phyloP scores from a whole-genome alignment of 2,329 filamentous ascomycete genomes.

The Fusarium aywerte region DNA sequence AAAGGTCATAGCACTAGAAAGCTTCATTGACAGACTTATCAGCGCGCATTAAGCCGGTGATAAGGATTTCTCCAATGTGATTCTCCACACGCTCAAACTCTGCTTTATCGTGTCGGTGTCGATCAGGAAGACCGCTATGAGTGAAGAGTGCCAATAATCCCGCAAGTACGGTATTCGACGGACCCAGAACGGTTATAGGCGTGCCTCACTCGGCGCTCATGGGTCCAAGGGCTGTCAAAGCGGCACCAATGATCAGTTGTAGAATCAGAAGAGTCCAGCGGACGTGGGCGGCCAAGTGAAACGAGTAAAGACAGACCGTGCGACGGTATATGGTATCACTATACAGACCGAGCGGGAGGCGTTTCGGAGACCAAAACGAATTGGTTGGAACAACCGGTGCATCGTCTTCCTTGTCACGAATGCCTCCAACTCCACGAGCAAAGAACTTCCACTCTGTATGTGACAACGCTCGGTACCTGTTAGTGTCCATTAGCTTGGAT shows the following conservation, averaged over 20 bases:
- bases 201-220: constrained; percentile 52
- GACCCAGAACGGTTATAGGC: constrained; percentile 61
- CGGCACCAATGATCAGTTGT: constrained; percentile 61
- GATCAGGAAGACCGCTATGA: constrained; percentile 64
- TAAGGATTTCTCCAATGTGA: constrained; percentile 61
- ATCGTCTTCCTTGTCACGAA: constrained; percentile 58
- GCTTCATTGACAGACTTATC: constrained; percentile 58
- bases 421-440: constrained; percentile 60
- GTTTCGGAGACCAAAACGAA: constrained; percentile 59
- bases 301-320: constrained; percentile 58
- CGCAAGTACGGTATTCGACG: constrained; percentile 61
- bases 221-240: constrained; percentile 62
- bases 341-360: constrained; percentile 62
- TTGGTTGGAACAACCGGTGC: constrained; percentile 55
- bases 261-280: constrained; percentile 60
- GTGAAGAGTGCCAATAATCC: constrained; percentile 63
- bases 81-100: constrained; percentile 63
- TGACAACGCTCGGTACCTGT: constrained; percentile 55
- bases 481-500: background rate
- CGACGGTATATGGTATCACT: constrained; percentile 59
- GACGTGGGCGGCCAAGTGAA: constrained; percentile 55
- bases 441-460: constrained; percentile 59
- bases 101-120: constrained; percentile 61
- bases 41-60: constrained; percentile 58
- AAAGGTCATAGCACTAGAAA: constrained; percentile 60